phyloP scores from a whole-genome alignment of 805 yeast genomes.

The Lachancea dasiensis region DNA sequence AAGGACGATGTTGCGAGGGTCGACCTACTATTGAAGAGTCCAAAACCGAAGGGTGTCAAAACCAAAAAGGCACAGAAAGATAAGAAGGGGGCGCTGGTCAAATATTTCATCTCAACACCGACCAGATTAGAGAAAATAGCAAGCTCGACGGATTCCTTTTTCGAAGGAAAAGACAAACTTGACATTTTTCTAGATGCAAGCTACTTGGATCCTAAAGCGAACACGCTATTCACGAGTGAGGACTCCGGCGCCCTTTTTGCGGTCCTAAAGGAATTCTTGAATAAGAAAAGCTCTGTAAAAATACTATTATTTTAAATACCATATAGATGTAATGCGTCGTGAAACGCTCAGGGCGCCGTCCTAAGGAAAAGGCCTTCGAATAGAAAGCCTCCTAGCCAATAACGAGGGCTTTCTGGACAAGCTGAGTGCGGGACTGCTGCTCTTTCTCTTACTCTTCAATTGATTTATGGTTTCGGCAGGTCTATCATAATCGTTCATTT shows the following conservation, averaged over 20 bases:
- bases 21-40: conserved; percentile 16
- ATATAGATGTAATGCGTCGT: no score
- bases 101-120: conserved; percentile 30
- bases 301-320: conserved; percentile 27
- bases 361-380: conserved; percentile 24
- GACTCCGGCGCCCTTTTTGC: conserved; percentile 22
- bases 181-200: conserved; percentile 33
- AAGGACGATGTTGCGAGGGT: conserved; percentile 46
- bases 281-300: conserved; percentile 33
- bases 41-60: background rate
- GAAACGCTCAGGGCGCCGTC: no score
- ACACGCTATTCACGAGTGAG: conserved; percentile 26
- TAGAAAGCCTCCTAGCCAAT: conserved; percentile 32
- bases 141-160: conserved; percentile 23
- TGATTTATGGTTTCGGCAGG: conserved; percentile 36
- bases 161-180: conserved; percentile 32
- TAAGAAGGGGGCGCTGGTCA: conserved; percentile 11
- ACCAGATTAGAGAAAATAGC: conserved; percentile 27
- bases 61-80: conserved; percentile 13
- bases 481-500: conserved; percentile 36
- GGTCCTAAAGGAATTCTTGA: conserved; percentile 23
- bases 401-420: conserved; percentile 32
- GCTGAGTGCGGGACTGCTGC: conserved; percentile 29
- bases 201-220: conserved; percentile 28
- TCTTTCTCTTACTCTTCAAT: conserved; percentile 31